A percentile compares a stretch with the other conserved stretches of the same genome.
Evolutionary conservation across 768 basidiomycete genomes (phyloP).

Genomic region (Leccinum boreale): DNA sequence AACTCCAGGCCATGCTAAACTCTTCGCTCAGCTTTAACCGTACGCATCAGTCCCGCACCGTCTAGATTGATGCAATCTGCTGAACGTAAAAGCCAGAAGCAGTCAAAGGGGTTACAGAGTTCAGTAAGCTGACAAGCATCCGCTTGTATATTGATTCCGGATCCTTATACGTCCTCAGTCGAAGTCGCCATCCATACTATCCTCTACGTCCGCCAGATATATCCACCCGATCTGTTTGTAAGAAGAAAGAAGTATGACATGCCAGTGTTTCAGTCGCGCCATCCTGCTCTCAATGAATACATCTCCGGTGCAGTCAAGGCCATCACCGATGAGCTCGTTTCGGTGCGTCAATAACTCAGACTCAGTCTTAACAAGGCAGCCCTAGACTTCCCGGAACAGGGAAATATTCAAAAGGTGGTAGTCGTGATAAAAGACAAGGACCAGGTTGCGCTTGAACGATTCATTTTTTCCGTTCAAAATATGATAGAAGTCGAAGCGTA

Average conservation of each 20-base stretch:
- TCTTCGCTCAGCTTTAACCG: conserved; percentile 37
- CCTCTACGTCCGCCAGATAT: conserved; percentile 86
- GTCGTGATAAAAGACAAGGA: conserved; percentile 83
- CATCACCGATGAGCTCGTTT: conserved; percentile 70
- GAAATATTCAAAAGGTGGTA: conserved; percentile 74
- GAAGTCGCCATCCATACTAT: conserved; percentile 94
- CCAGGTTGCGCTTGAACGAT: conserved; percentile 82
- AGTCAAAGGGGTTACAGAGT: conserved; percentile 63
- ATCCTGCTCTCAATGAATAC: conserved; percentile 84
- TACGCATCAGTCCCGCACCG: conserved; percentile 19
- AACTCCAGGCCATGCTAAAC: conserved; percentile 19
- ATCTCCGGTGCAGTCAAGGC: conserved; percentile 85
- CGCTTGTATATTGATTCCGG: not conserved
- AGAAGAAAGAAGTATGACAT: conserved; percentile 87
- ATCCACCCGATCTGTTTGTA: conserved; percentile 85
- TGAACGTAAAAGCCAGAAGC: conserved; percentile 44
- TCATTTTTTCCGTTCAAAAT: conserved; percentile 81
- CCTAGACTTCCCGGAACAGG: conserved; percentile 41
- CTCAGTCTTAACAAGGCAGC: not conserved
- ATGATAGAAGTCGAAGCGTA: conserved; percentile 71
- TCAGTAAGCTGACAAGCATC: conserved; percentile 46
- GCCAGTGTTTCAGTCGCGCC: conserved; percentile 91
- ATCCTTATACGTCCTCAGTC: conserved; percentile 47
- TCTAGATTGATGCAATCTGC: not conserved
- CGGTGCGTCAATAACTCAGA: conserved; percentile 39